Base-by-base conservation (phyloP, 495 filamentous ascomycete species). In the Eremomyces bilateralis region DNA sequence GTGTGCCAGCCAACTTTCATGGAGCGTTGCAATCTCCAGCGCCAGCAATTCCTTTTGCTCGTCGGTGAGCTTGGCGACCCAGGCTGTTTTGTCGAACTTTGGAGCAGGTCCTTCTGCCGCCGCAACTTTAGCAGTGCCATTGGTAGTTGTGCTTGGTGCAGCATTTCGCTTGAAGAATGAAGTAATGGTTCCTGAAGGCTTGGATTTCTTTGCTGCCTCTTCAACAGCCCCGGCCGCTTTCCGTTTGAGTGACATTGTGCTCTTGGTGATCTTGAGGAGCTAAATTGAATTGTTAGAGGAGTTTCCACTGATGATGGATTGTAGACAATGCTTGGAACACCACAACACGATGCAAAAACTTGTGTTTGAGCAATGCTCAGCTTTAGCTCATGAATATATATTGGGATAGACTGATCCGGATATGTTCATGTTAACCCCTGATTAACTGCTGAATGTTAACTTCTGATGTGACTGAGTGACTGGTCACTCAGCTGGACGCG, bases 21-120 rank as follows among this genome's bases (percentile, higher is more conserved):
- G 64, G 43, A 97, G 58, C 0, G 82, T 93, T 25, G 85, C 67
- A 46, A 95, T 92, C 54, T 97, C 88, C 20, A 97, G 63, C 39
- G 76, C 59, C 24, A 97, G 62, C 18, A 95, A 58, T 13, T 72
- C 63, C 47, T 71, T 78, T 52, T 92, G 80, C 59, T 95, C 90
- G 3, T 64, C 44, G 0, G 70, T 83, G 37, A 97, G 62, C 27
- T 67, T 69, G 10, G 67, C 65, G 1, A 81, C 62, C 88, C 88
- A 97, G 59, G 72, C 77, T 4, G 62, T 66, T 56, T 92, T 94
- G 59, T 93, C 66, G 57, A 92, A 94, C 33, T 67, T 80, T 1
- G 52, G 44, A 19, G 54, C 17, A 3, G 55, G 45, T 3, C 49
- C 25, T 29, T 43, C 46, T 32, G 53, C 43, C 3, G 49, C 35